phyloP scores from a whole-genome alignment of 2,329 filamentous ascomycete species.

The Exophiala sideris region DNA sequence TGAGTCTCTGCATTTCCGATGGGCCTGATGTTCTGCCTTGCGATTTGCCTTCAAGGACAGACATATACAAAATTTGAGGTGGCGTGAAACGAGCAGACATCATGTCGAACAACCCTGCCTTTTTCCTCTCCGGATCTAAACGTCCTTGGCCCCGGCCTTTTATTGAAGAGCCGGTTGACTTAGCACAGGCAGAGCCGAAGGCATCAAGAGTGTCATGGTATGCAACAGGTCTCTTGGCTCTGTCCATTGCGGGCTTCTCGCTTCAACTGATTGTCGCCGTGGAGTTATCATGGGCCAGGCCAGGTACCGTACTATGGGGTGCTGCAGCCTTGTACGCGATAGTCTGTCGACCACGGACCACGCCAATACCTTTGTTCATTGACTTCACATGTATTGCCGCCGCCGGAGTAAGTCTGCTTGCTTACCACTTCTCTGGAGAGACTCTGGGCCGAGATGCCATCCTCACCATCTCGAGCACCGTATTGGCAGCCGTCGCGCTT shows the following conservation, averaged over 20 bases:
- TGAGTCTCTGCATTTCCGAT: too few relatives aligned
- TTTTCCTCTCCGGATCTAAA: background rate
- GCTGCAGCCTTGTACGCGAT: constrained; percentile 5
- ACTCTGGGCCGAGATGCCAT: background rate
- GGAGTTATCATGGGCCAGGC: constrained; percentile 8
- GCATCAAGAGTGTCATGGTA: constrained; percentile 5
- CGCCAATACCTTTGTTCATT: constrained; percentile 16
- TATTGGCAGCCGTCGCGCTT: constrained; percentile 38
- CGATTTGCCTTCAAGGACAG: too few relatives aligned
- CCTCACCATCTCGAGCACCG: constrained; percentile 5
- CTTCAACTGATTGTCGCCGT: constrained; percentile 17
- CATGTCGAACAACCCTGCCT: background rate
- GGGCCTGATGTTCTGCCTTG: too few relatives aligned
- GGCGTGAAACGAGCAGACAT: background rate
- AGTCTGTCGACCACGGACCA: constrained; percentile 16
- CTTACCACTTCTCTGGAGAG: constrained; percentile 8
- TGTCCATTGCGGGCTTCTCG: constrained; percentile 14
- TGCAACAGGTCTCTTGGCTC: constrained; percentile 8
- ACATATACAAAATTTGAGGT: background rate
- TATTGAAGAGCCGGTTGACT: constrained; percentile 20
- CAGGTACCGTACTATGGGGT: constrained; percentile 12
- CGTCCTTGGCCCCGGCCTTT: constrained; percentile 20
- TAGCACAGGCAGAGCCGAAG: background rate
- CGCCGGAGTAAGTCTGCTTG: constrained; percentile 5
- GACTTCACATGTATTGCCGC: constrained; percentile 7